Evolutionary conservation across 805 yeast species (phyloP).

Genomic region (Groenewaldozyma salmanticensis): DNA sequence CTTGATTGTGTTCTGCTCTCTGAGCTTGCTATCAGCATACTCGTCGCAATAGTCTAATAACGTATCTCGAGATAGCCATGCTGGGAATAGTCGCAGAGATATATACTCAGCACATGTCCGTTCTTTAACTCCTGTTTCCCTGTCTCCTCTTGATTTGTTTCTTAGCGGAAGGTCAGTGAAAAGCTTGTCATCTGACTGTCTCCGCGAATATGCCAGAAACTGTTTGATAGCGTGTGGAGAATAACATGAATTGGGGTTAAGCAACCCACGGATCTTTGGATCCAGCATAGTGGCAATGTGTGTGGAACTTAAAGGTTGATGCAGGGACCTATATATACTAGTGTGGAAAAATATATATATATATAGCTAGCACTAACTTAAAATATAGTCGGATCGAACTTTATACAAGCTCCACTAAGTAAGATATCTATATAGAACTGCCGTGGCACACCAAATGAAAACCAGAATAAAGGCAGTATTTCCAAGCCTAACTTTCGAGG

Average conservation of each 20-base stretch:
- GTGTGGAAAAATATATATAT: too few species aligned
- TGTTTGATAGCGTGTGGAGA: constrained; percentile 19
- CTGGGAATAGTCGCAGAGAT: constrained; percentile 14
- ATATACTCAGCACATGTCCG: constrained; percentile 9
- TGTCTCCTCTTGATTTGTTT: constrained; percentile 15
- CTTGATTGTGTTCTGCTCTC: not conserved
- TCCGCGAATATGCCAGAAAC: constrained; percentile 23
- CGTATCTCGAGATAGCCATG: constrained; percentile 14
- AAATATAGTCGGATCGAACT: too few species aligned
- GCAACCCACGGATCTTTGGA: constrained; percentile 7
- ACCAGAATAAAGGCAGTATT: too few species aligned
- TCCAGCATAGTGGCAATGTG: not conserved
- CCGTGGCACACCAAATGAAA: too few species aligned
- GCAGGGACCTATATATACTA: too few species aligned
- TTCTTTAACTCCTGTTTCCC: constrained; percentile 13
- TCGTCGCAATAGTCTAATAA: constrained; percentile 11
- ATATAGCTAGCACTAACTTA: too few species aligned
- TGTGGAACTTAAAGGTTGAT: too few species aligned
- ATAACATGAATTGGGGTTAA: constrained; percentile 15
- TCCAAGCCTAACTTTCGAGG: not conserved
- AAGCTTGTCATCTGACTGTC: constrained; percentile 23
- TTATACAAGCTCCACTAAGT: too few species aligned
- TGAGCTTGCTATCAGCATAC: not conserved
- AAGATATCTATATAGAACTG: too few species aligned
- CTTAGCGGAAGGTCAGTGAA: constrained; percentile 20